Evolutionary conservation across 2,329 filamentous ascomycete genomes (phyloP), one percentile per base, ranked within the genome.

Genomic region (Emmonsia crescens): DNA sequence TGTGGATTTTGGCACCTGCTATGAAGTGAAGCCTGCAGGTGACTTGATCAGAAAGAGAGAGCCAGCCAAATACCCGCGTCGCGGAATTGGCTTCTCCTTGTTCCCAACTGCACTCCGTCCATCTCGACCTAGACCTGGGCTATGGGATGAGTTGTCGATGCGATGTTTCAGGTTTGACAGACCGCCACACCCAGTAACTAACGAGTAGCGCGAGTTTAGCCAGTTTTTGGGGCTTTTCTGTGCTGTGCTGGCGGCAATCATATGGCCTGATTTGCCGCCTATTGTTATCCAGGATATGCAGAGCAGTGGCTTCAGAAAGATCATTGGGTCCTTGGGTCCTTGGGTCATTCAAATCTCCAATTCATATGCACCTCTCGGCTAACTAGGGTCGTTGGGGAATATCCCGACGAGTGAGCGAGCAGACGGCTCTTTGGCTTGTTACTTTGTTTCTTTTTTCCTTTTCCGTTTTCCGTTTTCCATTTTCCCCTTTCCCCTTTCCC

Each of bases 171-270:
- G 24, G 52, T 55, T 40, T 38, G 52, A 38, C 52, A 38, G 52
- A 40, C 33, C 33, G 33, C 52, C n/a, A 27, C 52, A 19, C 38
- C 24, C 4, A 57, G 5, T 44, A 12, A 27, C n/a, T 27, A 27
- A 57, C 36, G 21, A 19, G 36, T 24, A 40, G 54, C 36, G 54
- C 33, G n/a, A 24, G 40, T 46, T 52, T 40, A 52, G 24, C 24
- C 5, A 31, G 10, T 16, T 16, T 57, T 57, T 40, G 19, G 33
- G n/a, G 9, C 14, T 10, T 33, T 40, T 38, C 21, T 29, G n/a
- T 57, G 54, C 31, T 56, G 19, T 27, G 54, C 36, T 57, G 36
- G 54, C 36, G 54, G 54, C 33, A 57, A 42, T 57, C 36, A 57
- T 38, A 40, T 42, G 36, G 54, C 21, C 33, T 27, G 21, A 12